Conservation (phyloP, 176 grass and related monocot genomes). For the Dendrocalamus sinicus region DNA sequence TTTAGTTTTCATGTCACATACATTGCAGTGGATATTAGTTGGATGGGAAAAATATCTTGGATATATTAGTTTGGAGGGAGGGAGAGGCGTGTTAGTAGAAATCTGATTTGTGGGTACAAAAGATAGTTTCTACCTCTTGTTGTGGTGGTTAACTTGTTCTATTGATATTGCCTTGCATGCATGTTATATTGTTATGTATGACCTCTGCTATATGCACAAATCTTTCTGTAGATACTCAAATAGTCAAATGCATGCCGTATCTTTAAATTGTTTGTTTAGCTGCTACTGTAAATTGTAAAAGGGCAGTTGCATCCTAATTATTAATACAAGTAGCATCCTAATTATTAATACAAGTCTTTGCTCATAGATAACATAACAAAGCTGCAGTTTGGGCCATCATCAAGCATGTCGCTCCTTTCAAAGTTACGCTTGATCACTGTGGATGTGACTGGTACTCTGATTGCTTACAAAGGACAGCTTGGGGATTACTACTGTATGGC, state of each 20-base stretch:
- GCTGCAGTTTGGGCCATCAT: constrained; percentile 1
- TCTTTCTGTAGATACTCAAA: neutral
- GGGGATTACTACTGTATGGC: constrained; percentile 99
- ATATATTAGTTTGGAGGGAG: neutral
- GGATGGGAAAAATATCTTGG: neutral
- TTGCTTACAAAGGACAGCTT: constrained; percentile 96
- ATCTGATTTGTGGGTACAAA: constrained; percentile 6
- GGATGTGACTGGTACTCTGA: constrained; percentile 93
- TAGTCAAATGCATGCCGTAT: neutral
- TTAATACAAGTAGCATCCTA: neutral
- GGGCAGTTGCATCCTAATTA: neutral
- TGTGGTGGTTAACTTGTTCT: neutral
- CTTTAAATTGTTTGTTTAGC: neutral
- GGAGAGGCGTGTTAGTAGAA: neutral
- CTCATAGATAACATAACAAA: constrained; percentile 29
- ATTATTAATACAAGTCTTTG: neutral
- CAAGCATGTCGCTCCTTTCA: constrained; percentile 74
- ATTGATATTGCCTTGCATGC: neutral
- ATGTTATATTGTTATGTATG: constrained; percentile 12
- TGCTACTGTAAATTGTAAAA: neutral
- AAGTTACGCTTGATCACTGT: constrained; percentile 83
- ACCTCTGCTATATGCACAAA: neutral
- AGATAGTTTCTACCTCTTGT: neutral
- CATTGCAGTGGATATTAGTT: neutral
- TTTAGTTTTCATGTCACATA: neutral